phyloP scores from a whole-genome alignment of 169 alveolate species.

The Cystoisospora suis region DNA sequence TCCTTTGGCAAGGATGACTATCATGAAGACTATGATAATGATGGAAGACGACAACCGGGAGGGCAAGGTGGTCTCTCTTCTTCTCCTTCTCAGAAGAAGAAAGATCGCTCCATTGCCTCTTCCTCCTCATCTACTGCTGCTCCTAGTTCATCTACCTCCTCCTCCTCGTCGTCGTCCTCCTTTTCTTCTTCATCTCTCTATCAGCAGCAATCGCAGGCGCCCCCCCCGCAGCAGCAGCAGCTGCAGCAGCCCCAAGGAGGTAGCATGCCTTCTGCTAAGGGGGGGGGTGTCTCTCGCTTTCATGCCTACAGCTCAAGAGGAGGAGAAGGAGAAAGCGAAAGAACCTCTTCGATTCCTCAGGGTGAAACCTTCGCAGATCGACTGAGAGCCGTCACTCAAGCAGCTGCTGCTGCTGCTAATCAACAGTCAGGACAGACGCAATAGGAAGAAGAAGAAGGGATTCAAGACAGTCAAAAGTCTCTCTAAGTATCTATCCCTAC shows the following conservation, averaged over 20 bases:
- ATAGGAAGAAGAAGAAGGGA: background rate
- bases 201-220: too few relatives aligned
- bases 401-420: background rate
- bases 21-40: too few relatives aligned
- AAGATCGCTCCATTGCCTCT: too few relatives aligned
- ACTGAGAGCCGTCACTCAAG: background rate
- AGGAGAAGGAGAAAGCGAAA: background rate
- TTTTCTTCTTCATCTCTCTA: too few relatives aligned
- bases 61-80: too few relatives aligned
- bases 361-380: slow-evolving; percentile 1
- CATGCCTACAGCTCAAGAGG: background rate
- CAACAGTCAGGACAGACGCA: background rate
- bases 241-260: background rate
- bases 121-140: too few relatives aligned
- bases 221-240: background rate
- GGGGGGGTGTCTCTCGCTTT: background rate
- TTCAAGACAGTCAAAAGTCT: background rate
- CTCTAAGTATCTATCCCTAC: background rate
- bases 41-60: too few relatives aligned
- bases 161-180: too few relatives aligned
- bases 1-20: too few relatives aligned
- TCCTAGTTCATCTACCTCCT: too few relatives aligned
- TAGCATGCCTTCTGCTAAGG: background rate
- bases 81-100: too few relatives aligned
- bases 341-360: background rate